A percentile compares a stretch with the other conserved stretches of the same genome.
Conservation (phyloP, 257 asterid genomes). For the Schizonepeta tenuifolia region DNA sequence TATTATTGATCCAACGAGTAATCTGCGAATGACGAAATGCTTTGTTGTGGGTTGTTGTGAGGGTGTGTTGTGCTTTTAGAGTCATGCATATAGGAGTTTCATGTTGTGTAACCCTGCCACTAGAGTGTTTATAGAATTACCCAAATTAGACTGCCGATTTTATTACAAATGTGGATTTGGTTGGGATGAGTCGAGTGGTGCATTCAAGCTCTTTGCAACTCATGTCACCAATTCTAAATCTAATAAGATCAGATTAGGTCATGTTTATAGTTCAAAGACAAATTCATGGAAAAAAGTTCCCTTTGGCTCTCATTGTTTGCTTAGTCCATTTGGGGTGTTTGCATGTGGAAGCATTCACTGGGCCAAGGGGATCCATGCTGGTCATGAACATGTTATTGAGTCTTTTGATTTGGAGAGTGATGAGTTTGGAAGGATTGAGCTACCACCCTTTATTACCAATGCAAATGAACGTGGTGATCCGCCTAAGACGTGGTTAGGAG, state of each 20-base stretch:
- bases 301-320: too few relatives aligned
- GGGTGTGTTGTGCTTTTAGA: not conserved
- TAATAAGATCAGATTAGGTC: too few relatives aligned
- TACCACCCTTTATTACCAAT: too few relatives aligned
- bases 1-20: not conserved
- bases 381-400: too few relatives aligned
- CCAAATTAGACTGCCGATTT: too few relatives aligned
- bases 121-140: not conserved
- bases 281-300: constrained; percentile 40
- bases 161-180: constrained; percentile 8
- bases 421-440: too few relatives aligned
- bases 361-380: too few relatives aligned
- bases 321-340: not conserved
- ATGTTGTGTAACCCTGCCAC: not conserved
- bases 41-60: not conserved
- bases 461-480: too few relatives aligned
- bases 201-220: constrained; percentile 28
- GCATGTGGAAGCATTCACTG: constrained; percentile 56
- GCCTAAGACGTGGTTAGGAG: not conserved
- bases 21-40: not conserved
- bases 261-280: constrained; percentile 38
- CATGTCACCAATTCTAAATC: too few relatives aligned
- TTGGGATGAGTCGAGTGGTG: constrained; percentile 16
- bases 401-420: too few relatives aligned
- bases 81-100: not conserved